Base-by-base conservation (phyloP, 164 flowering plant species). In the Chimonanthus salicifolius region DNA sequence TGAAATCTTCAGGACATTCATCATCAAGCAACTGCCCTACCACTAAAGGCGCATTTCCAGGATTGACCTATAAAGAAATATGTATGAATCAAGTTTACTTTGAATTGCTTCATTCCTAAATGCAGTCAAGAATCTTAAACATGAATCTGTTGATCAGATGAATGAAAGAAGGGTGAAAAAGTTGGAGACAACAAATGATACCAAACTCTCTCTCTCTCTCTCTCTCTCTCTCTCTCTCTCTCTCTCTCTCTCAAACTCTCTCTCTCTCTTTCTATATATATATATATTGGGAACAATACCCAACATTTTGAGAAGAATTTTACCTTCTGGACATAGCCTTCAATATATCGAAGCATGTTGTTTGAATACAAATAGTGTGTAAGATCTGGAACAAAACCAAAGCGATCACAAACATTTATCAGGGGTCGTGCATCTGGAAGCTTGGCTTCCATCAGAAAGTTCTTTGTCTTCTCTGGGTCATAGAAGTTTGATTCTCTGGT, bases 301-400 rank as follows among this genome's bases (percentile, higher is more conserved):
- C 33, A 49, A 72, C 60, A 50, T 2, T 16, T 33, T 64, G 48
- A 79, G 16, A 13, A 20, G 11, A 69, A 2, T 5, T 69, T 62
- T 80, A 95, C 99, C 89, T 95, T 95, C 75, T 95, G 99, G 47
- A 95, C 99, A 87, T 95, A 95, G 58, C 99, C 99, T 83, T 95
- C 98, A 80, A 95, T 95, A 72, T 95, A 95, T 2, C 99, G 94
- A 69, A 95, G 94, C 99, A 95, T 95, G 90, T 93, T 95, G 81
- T 69, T 93, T 7, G 94, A 44, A 75, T 95, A 95, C 16, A 93
- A 85, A 80, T 89, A 95, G 84, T 95, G 99, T 4, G 99, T 95
- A 71, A 95, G 92, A 82, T 93, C 98, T 0, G 98, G 97, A 58
- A 95, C 99, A 85, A 90, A 93, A 58, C 98, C 98, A 90, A 93